phyloP scores from a whole-genome alignment of 345 rosid genomes.

The Toxicodendron radicans region DNA sequence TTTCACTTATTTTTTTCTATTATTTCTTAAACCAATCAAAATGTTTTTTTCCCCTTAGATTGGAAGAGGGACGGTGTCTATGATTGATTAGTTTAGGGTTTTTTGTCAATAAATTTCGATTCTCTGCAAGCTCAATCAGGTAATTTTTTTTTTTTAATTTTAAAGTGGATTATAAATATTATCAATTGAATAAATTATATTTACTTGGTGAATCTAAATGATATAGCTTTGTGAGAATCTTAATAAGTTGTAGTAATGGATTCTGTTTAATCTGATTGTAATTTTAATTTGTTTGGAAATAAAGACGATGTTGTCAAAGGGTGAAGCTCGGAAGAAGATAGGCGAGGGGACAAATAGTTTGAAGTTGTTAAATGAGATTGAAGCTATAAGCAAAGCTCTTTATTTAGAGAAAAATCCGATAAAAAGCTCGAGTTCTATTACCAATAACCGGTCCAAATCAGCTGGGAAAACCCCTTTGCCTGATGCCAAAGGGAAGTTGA shows the following conservation, averaged over 20 bases:
- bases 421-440: constrained; percentile 32
- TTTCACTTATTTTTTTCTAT: not conserved
- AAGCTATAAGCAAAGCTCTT: constrained; percentile 73
- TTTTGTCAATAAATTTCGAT: constrained; percentile 14
- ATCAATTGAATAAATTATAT: not conserved
- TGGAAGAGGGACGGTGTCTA: constrained; percentile 18
- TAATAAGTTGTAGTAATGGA: not conserved
- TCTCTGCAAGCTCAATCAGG: constrained; percentile 17
- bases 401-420: constrained; percentile 51
- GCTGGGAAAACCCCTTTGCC: constrained; percentile 39
- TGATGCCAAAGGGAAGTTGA: constrained; percentile 41
- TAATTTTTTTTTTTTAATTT: not conserved
- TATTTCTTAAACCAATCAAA: not conserved
- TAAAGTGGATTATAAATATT: not conserved
- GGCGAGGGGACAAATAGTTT: constrained; percentile 48
- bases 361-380: constrained; percentile 69
- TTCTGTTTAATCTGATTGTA: constrained; percentile 9
- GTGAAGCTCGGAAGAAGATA: constrained; percentile 50
- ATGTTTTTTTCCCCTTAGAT: not conserved
- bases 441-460: constrained; percentile 41
- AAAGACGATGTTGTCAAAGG: constrained; percentile 52
- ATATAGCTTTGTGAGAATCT: not conserved
- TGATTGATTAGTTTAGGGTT: constrained; percentile 22
- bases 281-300: not conserved
- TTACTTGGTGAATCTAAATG: not conserved